A percentile compares a stretch with the other conserved stretches of the same genome.
These are phyloP conservation scores for Diplotaxis tenuifolia DNA, from an alignment of 345 rosid genomes.

Conservation along the genomic window DNA sequence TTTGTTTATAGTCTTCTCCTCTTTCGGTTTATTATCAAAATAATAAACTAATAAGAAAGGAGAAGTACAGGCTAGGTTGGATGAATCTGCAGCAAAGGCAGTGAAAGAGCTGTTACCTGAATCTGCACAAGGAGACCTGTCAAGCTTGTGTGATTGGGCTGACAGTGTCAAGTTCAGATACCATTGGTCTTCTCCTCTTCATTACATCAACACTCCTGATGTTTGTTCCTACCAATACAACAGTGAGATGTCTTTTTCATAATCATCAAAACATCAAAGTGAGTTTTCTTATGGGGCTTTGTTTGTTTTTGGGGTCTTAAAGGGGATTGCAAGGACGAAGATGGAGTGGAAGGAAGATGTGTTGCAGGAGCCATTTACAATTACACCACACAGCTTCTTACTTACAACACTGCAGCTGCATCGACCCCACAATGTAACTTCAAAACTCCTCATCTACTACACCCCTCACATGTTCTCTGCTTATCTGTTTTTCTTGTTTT, in stretches of 20 bases:
- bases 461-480: not conserved
- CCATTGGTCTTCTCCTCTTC: conserved; percentile 74
- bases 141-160: conserved; percentile 72
- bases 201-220: conserved; percentile 73
- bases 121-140: conserved; percentile 56
- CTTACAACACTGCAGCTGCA: conserved; percentile 43
- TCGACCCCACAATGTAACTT: conserved; percentile 49
- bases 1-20: not conserved
- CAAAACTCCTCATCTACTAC: not conserved
- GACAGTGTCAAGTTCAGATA: conserved; percentile 65
- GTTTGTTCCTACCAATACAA: conserved; percentile 56
- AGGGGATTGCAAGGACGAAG: conserved; percentile 90
- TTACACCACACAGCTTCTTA: conserved; percentile 87
- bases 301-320: not conserved
- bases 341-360: conserved; percentile 61
- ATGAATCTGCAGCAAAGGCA: conserved; percentile 50
- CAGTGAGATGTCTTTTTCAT: conserved; percentile 40
- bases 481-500: not conserved
- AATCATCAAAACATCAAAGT: not conserved
- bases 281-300: not conserved
- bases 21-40: not conserved
- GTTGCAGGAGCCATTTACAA: conserved; percentile 89
- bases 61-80: conserved; percentile 52
- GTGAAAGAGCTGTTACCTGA: conserved; percentile 61
- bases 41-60: not conserved